phyloP scores from a whole-genome alignment of 2,329 filamentous ascomycete genomes.

The Sporothrix schenckii region DNA sequence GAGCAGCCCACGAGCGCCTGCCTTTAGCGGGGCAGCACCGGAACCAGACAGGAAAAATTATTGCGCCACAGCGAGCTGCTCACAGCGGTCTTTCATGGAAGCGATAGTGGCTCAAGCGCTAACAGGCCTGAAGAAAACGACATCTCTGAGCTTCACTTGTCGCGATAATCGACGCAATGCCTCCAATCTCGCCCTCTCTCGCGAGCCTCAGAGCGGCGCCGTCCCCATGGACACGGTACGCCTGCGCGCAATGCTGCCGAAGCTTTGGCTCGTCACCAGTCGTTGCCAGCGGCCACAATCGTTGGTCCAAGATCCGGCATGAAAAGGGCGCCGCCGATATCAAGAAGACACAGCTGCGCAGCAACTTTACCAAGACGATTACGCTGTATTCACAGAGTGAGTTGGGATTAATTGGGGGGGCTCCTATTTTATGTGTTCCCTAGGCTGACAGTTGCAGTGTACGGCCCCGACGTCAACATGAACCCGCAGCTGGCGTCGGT shows the following conservation, averaged over 20 bases:
- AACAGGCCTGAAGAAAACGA: background rate
- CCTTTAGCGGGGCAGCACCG: background rate
- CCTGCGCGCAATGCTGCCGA: constrained; percentile 56
- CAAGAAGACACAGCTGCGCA: constrained; percentile 73
- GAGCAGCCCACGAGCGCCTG: background rate
- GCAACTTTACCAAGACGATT: constrained; percentile 70
- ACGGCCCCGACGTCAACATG: constrained; percentile 70
- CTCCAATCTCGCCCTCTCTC: background rate
- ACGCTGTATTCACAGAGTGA: constrained; percentile 73
- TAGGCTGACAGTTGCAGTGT: constrained; percentile 33
- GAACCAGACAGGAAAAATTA: background rate
- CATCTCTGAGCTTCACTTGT: background rate
- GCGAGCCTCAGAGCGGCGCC: constrained; percentile 18
- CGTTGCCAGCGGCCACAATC: constrained; percentile 73
- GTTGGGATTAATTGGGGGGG: constrained; percentile 36
- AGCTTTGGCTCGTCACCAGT: constrained; percentile 51
- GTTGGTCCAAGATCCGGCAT: constrained; percentile 96
- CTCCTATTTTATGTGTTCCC: no score
- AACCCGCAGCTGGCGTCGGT: constrained; percentile 75
- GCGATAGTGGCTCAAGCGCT: background rate
- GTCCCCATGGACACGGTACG: constrained; percentile 28
- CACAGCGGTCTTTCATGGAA: background rate
- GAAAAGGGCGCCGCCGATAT: constrained; percentile 87
- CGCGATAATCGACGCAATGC: constrained; percentile 7
- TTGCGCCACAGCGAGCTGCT: constrained; percentile 4